phyloP scores from a whole-genome alignment of 2,329 filamentous ascomycete species.

The Xylariaceae sp. region DNA sequence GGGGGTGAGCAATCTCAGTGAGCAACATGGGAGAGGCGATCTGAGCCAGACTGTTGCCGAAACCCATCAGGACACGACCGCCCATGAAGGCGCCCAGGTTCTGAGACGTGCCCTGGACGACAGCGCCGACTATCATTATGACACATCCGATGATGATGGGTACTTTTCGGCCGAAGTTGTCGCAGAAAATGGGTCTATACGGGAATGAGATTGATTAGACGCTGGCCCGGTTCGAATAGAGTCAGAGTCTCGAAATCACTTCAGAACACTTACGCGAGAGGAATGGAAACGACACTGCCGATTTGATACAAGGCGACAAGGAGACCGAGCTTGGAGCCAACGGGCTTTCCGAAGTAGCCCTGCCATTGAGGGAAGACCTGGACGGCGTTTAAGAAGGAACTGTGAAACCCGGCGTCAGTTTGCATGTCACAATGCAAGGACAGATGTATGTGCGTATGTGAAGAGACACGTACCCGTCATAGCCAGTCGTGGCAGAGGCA shows the following conservation, averaged over 20 bases:
- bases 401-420: too few relatives aligned
- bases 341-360: constrained; percentile 42
- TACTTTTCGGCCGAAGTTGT: constrained; percentile 41
- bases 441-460: too few relatives aligned
- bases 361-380: constrained; percentile 42
- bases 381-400: constrained; percentile 41
- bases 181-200: constrained; percentile 44
- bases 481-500: constrained; percentile 51
- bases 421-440: too few relatives aligned
- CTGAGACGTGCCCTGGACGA: constrained; percentile 49
- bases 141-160: constrained; percentile 46
- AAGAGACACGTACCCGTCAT: constrained; percentile 44
- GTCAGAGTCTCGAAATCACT: too few relatives aligned
- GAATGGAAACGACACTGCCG: constrained; percentile 51
- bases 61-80: constrained; percentile 54
- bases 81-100: constrained; percentile 44
- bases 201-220: constrained; percentile 4
- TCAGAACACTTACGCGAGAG: constrained; percentile 42
- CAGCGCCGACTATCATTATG: constrained; percentile 48
- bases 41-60: constrained; percentile 49
- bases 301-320: constrained; percentile 56
- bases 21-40: constrained; percentile 47
- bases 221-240: too few relatives aligned
- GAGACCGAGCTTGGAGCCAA: constrained; percentile 43
- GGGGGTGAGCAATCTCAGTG: constrained; percentile 49